Evolutionary conservation across 2,329 filamentous ascomycete species (phyloP).

Genomic region (Beauveria varroae): DNA sequence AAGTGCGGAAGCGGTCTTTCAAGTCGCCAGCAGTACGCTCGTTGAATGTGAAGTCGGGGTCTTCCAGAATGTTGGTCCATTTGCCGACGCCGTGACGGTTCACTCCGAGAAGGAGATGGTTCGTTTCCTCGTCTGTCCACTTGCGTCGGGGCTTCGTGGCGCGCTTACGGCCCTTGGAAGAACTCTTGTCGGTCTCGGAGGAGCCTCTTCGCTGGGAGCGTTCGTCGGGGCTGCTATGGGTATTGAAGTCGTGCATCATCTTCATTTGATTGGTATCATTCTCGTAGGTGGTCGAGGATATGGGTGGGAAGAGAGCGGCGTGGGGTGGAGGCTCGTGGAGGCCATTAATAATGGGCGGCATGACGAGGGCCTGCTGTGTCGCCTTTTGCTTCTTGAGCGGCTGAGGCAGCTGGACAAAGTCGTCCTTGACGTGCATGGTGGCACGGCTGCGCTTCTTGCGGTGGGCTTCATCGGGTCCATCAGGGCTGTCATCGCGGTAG

Average conservation of each 20-base stretch:
- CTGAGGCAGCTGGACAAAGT: slow-evolving; percentile 56
- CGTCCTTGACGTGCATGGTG: slow-evolving; percentile 43
- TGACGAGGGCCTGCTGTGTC: slow-evolving; percentile 43
- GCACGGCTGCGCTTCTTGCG: slow-evolving; percentile 48
- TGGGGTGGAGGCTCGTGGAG: slow-evolving; percentile 55
- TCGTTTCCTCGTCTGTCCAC: slow-evolving; percentile 60
- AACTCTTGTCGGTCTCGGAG: slow-evolving; percentile 25
- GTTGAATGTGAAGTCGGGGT: slow-evolving; percentile 53
- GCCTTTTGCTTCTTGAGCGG: slow-evolving; percentile 59
- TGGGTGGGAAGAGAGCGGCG: slow-evolving; percentile 56
- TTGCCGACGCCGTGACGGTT: slow-evolving; percentile 56
- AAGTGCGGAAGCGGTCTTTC: slow-evolving; percentile 60
- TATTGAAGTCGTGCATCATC: slow-evolving; percentile 33
- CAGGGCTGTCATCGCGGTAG: slow-evolving; percentile 37
- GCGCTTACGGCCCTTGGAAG: slow-evolving; percentile 40
- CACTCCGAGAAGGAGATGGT: slow-evolving; percentile 53
- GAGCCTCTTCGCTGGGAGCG: slow-evolving; percentile 16
- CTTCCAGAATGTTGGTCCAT: slow-evolving; percentile 58
- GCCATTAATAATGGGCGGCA: slow-evolving; percentile 59
- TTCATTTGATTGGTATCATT: slow-evolving; percentile 36
- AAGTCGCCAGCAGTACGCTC: slow-evolving; percentile 54
- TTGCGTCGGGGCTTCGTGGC: slow-evolving; percentile 52
- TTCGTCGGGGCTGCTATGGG: slow-evolving; percentile 23
- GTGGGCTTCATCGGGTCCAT: slow-evolving; percentile 35
- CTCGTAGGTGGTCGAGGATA: slow-evolving; percentile 48